Conservation (phyloP, 345 rosid species). For the Brassica nigra region DNA sequence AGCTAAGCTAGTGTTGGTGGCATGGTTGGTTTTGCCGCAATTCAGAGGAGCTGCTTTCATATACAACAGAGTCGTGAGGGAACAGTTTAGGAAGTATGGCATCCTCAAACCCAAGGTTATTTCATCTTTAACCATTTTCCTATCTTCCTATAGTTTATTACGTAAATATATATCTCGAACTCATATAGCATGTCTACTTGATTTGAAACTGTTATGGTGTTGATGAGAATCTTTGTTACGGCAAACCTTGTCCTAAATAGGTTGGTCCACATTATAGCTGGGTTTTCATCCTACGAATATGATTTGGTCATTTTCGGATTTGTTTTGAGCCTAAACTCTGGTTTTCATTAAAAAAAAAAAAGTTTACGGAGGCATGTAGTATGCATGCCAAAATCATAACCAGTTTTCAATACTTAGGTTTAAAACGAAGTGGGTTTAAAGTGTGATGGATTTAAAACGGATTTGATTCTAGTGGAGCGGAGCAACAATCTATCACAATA, state of each 20-base stretch:
- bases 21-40: constrained; percentile 82
- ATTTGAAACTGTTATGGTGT: not conserved
- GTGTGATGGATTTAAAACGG: not conserved
- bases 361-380: not conserved
- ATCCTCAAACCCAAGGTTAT: constrained; percentile 27
- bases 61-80: constrained; percentile 60
- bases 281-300: not conserved
- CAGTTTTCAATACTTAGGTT: not conserved
- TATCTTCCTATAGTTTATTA: not conserved
- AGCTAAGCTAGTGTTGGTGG: constrained; percentile 54
- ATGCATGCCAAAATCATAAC: not conserved
- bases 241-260: not conserved
- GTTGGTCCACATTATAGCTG: not conserved
- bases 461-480: not conserved
- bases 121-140: not conserved
- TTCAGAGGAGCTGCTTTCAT: constrained; percentile 80
- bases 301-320: not conserved
- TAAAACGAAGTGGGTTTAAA: not conserved
- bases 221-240: not conserved
- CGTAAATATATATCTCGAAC: not conserved
- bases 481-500: not conserved
- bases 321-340: not conserved
- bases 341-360: not conserved
- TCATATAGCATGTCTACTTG: not conserved
- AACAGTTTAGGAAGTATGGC: constrained; percentile 50